These are phyloP conservation scores for Ogataea paraovalis DNA, from an alignment of 805 yeast species.

Conservation along the genomic window DNA sequence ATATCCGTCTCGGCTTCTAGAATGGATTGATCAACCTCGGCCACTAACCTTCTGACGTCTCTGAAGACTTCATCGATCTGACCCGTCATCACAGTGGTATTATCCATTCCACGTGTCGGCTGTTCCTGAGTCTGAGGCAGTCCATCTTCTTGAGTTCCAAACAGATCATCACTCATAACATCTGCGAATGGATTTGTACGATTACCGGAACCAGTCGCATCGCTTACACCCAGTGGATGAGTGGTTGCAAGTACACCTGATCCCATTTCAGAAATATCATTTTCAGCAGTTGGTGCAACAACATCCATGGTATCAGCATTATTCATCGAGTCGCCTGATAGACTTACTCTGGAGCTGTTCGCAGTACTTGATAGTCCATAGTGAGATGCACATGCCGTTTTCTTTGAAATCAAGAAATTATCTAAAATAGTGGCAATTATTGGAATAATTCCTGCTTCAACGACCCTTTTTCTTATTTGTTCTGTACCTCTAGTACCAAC, in stretches of 20 bases:
- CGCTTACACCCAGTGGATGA: not conserved
- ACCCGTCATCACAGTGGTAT: constrained; percentile 16
- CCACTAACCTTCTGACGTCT: constrained; percentile 25
- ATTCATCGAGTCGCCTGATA: constrained; percentile 1
- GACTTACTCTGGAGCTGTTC: constrained; percentile 5
- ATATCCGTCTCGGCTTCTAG: constrained; percentile 26
- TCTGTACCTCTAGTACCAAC: constrained; percentile 94
- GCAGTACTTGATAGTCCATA: constrained; percentile 5
- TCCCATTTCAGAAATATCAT: constrained; percentile 1
- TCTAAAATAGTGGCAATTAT: constrained; percentile 88
- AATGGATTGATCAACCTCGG: constrained; percentile 25
- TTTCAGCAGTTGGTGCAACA: not conserved
- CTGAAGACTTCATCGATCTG: constrained; percentile 24
- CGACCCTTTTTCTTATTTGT: constrained; percentile 76
- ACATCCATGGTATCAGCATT: constrained; percentile 4
- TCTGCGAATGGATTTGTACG: not conserved
- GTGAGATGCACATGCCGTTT: constrained; percentile 19
- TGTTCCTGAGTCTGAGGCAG: constrained; percentile 1
- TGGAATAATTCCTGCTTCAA: constrained; percentile 88
- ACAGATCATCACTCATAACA: not conserved
- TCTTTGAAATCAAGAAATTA: constrained; percentile 54
- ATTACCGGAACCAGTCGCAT: not conserved
- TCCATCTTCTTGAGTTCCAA: not conserved
- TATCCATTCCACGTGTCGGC: not conserved
- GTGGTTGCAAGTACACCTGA: not conserved